A percentile compares a stretch with the other conserved stretches of the same genome.
Evolutionary conservation across 106 monocot species (phyloP).

Genomic region (Dendrobium chrysotoxum): DNA sequence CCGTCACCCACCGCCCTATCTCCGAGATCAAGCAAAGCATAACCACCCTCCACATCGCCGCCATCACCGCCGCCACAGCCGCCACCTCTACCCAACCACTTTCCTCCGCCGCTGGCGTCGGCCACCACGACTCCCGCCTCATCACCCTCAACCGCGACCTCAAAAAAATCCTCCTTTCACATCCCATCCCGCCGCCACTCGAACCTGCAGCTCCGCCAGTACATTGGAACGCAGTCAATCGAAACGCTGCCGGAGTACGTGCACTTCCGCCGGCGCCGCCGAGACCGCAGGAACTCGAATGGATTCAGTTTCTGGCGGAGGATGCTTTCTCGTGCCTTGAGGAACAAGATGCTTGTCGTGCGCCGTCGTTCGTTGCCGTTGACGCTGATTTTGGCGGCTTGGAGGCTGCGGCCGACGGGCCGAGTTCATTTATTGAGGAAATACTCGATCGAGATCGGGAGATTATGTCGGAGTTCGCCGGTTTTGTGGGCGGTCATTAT

Average conservation of each 20-base stretch:
- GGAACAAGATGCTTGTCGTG: background rate
- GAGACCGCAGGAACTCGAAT: slow-evolving; percentile 18
- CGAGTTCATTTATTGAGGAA: slow-evolving; percentile 35
- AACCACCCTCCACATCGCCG: slow-evolving; percentile 19
- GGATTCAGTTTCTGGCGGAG: slow-evolving; percentile 51
- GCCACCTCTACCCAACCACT: background rate
- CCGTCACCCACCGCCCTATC: slow-evolving; percentile 93
- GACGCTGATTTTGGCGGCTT: background rate
- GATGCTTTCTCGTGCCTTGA: slow-evolving; percentile 9
- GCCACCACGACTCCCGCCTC: background rate
- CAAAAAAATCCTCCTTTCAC: slow-evolving; percentile 26
- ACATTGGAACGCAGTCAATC: background rate
- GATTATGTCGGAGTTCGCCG: slow-evolving; percentile 27
- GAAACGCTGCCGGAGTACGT: background rate
- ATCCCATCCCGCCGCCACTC: background rate
- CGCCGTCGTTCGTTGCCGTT: background rate
- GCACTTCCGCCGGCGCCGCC: background rate
- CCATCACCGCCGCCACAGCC: slow-evolving; percentile 7
- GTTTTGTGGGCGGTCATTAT: background rate
- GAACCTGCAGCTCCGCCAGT: slow-evolving; percentile 5
- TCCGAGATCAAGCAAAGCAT: slow-evolving; percentile 56
- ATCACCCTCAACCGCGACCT: slow-evolving; percentile 29
- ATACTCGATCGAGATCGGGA: slow-evolving; percentile 44
- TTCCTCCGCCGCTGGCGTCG: background rate
- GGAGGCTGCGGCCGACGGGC: slow-evolving; percentile 14